Evolutionary conservation across 2,329 filamentous ascomycete species (phyloP), one percentile per base, ranked within the genome.

Genomic region (Cercospora citrullina): DNA sequence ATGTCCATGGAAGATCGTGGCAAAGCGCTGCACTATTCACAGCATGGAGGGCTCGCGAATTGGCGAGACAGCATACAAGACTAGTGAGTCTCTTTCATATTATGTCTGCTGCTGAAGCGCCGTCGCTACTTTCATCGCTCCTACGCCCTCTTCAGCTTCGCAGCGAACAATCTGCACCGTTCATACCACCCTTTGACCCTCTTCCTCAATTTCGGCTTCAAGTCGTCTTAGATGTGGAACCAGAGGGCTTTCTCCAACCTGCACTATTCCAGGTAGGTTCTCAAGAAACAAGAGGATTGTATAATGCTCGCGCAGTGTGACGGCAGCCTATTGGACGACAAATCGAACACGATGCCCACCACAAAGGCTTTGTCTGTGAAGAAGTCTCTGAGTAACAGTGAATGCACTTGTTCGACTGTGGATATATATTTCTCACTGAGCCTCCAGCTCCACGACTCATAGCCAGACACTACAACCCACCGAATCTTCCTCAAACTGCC

Each of bases 241-340:
- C n/a, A 16, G 36, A 16, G 36, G 36, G 14, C 36, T n/a, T 16
- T 16, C 16, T 14, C 36, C 33, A 16, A 16, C 33, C 14, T 36
- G 14, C 12, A 36, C 33, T 36, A 36, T 36, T 36, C 33, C 33
- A 36, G 36, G 36, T 39, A 39, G 36, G 14, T 39, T 39, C 36
- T 39, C 36, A 39, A 39, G 8, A 16, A 3, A 39, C 14, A n/a
- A 39, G 36, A 39, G 3, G 4, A 39, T 39, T n/a, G 36, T 39
- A 39, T 39, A 82, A 65, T 77, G 73, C 71, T 82, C 80, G 66
- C 5, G 36, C 36, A 39, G 5, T 16, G 36, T 39, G 5, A 39
- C 36, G 36, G 36, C 14, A n/a, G 36, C 36, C 36, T n/a, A 39
- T 39, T 39, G 36, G 36, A 39, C 36, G 4, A 39, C 14, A 7